These are phyloP conservation scores for Trichosanthes truncata DNA, from an alignment of 306 rosid genomes.

Conservation along the genomic window DNA sequence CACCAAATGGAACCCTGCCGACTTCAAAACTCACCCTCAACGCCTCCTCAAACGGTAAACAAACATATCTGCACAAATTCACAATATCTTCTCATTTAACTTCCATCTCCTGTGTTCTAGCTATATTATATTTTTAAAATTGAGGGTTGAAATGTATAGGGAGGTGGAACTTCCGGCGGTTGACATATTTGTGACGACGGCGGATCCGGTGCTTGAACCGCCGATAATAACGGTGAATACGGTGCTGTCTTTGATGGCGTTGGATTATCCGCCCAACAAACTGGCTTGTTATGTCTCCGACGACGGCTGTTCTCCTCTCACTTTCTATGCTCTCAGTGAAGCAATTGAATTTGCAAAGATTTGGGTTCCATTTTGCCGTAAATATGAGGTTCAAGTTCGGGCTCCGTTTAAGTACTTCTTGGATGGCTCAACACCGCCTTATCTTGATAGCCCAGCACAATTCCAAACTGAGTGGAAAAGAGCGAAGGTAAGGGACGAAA, in stretches of 20 bases:
- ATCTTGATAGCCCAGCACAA: background rate
- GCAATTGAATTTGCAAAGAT: constrained; percentile 43
- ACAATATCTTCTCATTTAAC: background rate
- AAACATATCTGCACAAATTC: too few species aligned
- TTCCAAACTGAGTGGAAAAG: constrained; percentile 31
- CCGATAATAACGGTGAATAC: constrained; percentile 58
- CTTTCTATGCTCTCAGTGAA: constrained; percentile 38
- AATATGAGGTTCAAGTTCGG: constrained; percentile 36
- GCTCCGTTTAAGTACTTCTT: constrained; percentile 59
- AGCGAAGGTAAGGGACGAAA: background rate
- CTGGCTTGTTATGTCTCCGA: constrained; percentile 77
- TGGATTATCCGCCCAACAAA: constrained; percentile 63
- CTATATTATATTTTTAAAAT: too few species aligned
- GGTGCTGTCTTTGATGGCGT: constrained; percentile 51
- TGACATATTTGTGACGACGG: constrained; percentile 71
- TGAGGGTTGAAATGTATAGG: constrained; percentile 20
- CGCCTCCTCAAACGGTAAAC: constrained; percentile 35
- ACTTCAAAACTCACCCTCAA: constrained; percentile 24
- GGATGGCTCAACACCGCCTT: background rate
- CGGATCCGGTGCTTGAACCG: constrained; percentile 56
- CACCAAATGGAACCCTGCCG: constrained; percentile 43
- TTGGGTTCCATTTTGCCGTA: constrained; percentile 67
- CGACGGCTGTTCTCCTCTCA: constrained; percentile 52
- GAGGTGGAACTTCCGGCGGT: constrained; percentile 41
- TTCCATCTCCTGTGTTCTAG: too few species aligned